Conservation (phyloP, 768 basidiomycete species). For the Lactifluus rugatus region DNA sequence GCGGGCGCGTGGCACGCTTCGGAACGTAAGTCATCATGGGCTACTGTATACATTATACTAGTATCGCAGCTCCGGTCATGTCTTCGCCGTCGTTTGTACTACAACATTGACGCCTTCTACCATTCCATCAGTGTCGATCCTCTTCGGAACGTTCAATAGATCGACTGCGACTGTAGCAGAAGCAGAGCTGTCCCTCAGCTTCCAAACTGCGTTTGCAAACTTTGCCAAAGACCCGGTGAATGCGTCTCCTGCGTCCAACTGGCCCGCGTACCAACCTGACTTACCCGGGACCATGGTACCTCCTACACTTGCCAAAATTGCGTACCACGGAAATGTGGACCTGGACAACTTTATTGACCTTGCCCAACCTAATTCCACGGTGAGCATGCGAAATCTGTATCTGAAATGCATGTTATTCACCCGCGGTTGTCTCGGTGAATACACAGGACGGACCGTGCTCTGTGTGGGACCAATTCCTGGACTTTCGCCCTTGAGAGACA, state of each 20-base stretch:
- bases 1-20: not conserved
- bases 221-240: conserved; percentile 2
- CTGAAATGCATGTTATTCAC: not conserved
- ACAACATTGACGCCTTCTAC: not conserved
- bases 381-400: not conserved
- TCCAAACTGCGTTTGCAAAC: conserved; percentile 12
- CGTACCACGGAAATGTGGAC: not conserved
- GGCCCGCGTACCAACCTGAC: not conserved
- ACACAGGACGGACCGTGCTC: not conserved
- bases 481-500: too few species aligned
- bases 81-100: not conserved
- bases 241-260: not conserved
- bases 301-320: conserved; percentile 5
- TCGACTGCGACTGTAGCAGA: conserved; percentile 22
- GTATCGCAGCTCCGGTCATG: too few species aligned
- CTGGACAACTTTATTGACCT: not conserved
- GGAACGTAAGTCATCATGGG: not conserved
- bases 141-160: conserved; percentile 26
- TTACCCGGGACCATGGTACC: not conserved
- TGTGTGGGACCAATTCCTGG: not conserved
- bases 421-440: not conserved
- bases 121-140: conserved; percentile 14
- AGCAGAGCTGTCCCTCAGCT: conserved; percentile 21
- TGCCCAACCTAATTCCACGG: not conserved
- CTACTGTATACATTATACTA: too few species aligned